Base-by-base conservation (phyloP, 78 protist genomes). In the Speleostelium caveatum region DNA sequence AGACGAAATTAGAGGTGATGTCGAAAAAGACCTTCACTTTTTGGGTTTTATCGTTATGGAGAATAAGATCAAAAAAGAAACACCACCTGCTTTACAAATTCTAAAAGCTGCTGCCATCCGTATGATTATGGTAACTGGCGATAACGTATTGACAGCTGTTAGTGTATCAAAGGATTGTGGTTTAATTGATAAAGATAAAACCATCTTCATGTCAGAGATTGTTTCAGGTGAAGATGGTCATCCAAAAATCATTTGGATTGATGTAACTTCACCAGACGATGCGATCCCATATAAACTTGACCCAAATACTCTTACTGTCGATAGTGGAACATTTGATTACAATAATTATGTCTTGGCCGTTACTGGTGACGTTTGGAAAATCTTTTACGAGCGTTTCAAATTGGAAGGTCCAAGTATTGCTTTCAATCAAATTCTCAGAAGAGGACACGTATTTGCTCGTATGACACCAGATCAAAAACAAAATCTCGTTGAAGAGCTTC, bases 141-240 rank as follows among this genome's bases (percentile, higher is more conserved):
- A 98, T 75, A 95, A 98, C 72, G 93, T 89, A 7, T 79, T 93
- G 17, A 98, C 98, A 0, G 98, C 95, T 3, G 87, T 96, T 30
- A 53, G 76, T 30, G 98, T 98, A 0, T 96, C 98, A 19, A 51
- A 53, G 32, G 89, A 80, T n/a, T 80, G 89, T 33, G 89, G 89
- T 67, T 12, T 80, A 0, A 30, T 80, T 0, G 35, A 22, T 2
- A 26, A 56, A 24, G 60, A 80, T 5, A 49, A 56, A 30, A 68
- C 74, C 30, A 68, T 80, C 5, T 80, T 80, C 38, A 56, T 71
- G 35, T 67, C 78, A 38, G 76, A 80, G 36, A 26, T 80, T 12
- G 65, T 36, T 0, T 33, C 16, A 17, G 83, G 58, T 60, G 36
- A 36, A 6, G 56, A 35, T 56, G 75, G 65, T 26, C 51, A 45